These are phyloP conservation scores for Boletus rubescentipes DNA, from an alignment of 768 basidiomycete species.

Conservation along the genomic window DNA sequence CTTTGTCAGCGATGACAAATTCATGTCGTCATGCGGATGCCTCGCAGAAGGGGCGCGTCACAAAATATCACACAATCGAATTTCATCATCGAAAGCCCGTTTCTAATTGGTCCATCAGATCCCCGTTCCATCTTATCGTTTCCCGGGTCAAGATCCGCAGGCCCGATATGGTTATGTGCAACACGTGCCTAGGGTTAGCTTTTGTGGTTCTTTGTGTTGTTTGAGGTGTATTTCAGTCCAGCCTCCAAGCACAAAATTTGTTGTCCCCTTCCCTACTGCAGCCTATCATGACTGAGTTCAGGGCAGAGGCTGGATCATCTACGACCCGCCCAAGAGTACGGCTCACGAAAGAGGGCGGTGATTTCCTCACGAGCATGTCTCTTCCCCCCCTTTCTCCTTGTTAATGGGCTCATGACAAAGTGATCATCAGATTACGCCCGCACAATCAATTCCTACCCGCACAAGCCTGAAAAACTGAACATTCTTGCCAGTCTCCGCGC, in stretches of 20 bases:
- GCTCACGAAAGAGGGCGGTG: constrained; percentile 4
- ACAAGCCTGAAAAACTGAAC: constrained; percentile 7
- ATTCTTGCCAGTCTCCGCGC: constrained; percentile 14
- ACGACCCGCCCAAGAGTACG: not conserved
- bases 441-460: constrained; percentile 15
- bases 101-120: constrained; percentile 1
- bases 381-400: not conserved
- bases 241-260: no score
- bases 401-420: not conserved
- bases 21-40: constrained; percentile 14
- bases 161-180: constrained; percentile 16
- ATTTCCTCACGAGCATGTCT: constrained; percentile 6
- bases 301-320: constrained; percentile 1
- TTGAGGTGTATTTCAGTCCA: not conserved
- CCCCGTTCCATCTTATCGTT: constrained; percentile 19
- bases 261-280: not conserved
- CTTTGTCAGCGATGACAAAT: constrained; percentile 23
- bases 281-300: not conserved
- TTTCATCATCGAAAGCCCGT: not conserved
- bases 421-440: constrained; percentile 20
- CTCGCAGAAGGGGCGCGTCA: not conserved
- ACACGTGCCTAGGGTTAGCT: constrained; percentile 4
- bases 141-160: constrained; percentile 4
- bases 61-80: not conserved
- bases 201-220: not conserved